A percentile compares a stretch with the other conserved stretches of the same genome.
Evolutionary conservation across 1,284 basidiomycete species (phyloP).

Genomic region (Sanghuangporus weigelae): DNA sequence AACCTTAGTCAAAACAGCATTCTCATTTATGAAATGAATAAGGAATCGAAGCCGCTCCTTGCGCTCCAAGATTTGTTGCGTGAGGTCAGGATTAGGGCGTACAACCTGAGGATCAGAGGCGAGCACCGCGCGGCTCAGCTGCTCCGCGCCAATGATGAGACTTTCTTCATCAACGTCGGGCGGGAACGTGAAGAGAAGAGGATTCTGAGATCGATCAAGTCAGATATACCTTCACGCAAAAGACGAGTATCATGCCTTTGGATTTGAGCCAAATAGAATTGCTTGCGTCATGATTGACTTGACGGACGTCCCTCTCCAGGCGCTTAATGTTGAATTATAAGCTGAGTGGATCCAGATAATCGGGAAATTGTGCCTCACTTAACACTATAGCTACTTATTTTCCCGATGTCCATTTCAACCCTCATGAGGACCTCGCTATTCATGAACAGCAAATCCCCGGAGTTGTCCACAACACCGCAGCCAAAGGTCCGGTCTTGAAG

Average conservation of each 20-base stretch:
- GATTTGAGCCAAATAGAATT: constrained; percentile 72
- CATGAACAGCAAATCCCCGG: constrained; percentile 53
- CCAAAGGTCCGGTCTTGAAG: constrained; percentile 63
- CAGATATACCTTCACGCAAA: constrained; percentile 10
- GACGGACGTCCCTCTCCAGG: constrained; percentile 62
- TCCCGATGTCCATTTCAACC: constrained; percentile 55
- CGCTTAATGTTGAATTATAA: constrained; percentile 32
- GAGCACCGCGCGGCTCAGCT: constrained; percentile 71
- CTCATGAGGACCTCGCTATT: constrained; percentile 67
- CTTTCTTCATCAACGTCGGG: constrained; percentile 75
- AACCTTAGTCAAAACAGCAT: constrained; percentile 73
- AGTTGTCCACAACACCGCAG: constrained; percentile 49
- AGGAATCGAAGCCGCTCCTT: constrained; percentile 76
- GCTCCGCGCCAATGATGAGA: constrained; percentile 75
- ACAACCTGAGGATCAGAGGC: constrained; percentile 73
- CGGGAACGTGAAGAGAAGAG: constrained; percentile 78
- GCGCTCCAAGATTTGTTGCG: constrained; percentile 72
- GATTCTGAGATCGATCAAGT: constrained; percentile 49
- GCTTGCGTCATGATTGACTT: constrained; percentile 86
- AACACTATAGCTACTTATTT: constrained; percentile 49
- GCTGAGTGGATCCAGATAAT: background rate
- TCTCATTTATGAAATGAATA: constrained; percentile 84
- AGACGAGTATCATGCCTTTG: constrained; percentile 37
- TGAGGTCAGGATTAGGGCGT: constrained; percentile 74
- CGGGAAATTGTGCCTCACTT: constrained; percentile 38